Conservation (phyloP, 495 filamentous ascomycete species). For the Annulohypoxylon bovei region DNA sequence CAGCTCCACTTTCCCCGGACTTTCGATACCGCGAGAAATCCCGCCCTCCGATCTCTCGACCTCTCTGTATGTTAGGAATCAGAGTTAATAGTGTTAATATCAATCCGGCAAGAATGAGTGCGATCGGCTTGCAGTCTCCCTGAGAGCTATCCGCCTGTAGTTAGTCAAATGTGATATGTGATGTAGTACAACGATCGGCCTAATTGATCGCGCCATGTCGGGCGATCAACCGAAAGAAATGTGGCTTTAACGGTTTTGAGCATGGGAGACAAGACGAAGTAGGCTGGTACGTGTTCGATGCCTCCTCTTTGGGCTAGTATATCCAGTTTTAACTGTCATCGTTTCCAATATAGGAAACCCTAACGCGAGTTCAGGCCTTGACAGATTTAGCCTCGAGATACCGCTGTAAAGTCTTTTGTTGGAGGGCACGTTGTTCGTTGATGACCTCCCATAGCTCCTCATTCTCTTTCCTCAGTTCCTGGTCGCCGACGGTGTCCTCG, state of each 20-base stretch:
- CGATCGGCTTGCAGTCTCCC: background rate
- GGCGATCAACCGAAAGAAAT: background rate
- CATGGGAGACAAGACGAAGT: background rate
- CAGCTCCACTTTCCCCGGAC: background rate
- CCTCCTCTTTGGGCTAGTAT: background rate
- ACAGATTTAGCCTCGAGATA: conserved; percentile 52
- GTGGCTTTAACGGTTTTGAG: background rate
- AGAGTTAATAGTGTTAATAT: background rate
- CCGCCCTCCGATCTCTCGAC: background rate
- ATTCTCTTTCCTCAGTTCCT: conserved; percentile 58
- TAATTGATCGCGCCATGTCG: background rate
- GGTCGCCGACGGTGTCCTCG: conserved; percentile 46
- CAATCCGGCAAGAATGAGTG: background rate
- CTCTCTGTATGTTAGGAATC: background rate
- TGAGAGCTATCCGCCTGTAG: background rate
- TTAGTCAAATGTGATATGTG: background rate
- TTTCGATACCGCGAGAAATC: background rate
- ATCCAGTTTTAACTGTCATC: background rate
- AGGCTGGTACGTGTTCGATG: background rate
- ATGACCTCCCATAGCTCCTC: conserved; percentile 63
- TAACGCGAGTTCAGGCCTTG: conserved; percentile 33
- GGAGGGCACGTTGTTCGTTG: conserved; percentile 58
- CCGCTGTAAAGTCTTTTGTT: conserved; percentile 59
- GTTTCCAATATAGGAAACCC: background rate
- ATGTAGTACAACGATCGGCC: background rate